These are phyloP conservation scores for Raphanus hybrid DNA, from an alignment of 441 rosid species.

Conservation along the genomic window DNA sequence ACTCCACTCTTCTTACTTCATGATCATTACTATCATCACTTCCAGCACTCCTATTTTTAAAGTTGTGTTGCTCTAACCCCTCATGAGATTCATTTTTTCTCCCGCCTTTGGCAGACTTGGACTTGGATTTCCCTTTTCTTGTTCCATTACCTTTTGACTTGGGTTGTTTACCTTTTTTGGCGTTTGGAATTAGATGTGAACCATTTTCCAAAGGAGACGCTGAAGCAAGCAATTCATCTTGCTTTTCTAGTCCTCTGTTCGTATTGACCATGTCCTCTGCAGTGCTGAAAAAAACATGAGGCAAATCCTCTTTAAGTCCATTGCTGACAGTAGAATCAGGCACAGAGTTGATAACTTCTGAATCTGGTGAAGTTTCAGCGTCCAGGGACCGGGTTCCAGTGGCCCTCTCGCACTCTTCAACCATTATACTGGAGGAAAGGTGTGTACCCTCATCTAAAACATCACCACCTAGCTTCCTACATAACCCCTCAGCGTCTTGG, in stretches of 20 bases:
- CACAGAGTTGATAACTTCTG: conserved; percentile 85
- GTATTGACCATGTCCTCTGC: conserved; percentile 43
- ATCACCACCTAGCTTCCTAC: conserved; percentile 53
- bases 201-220: conserved; percentile 42
- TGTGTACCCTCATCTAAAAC: conserved; percentile 47
- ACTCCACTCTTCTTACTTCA: conserved; percentile 46
- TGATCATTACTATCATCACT: conserved; percentile 46
- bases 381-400: conserved; percentile 54
- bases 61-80: conserved; percentile 48
- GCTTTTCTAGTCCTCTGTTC: conserved; percentile 62
- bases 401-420: conserved; percentile 50
- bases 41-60: conserved; percentile 45
- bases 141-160: conserved; percentile 61
- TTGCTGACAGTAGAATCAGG: conserved; percentile 61
- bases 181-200: conserved; percentile 41
- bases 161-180: conserved; percentile 48
- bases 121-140: conserved; percentile 56
- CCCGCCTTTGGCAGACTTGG: conserved; percentile 51
- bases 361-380: conserved; percentile 97
- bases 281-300: conserved; percentile 46
- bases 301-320: conserved; percentile 52
- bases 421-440: conserved; percentile 46
- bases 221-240: conserved; percentile 41
- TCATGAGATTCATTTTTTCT: conserved; percentile 46
- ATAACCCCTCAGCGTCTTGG: conserved; percentile 41